A percentile compares a stretch with the other conserved stretches of the same genome.
Evolutionary conservation across 2,329 filamentous ascomycete species (phyloP).

Genomic region (Amphichorda felina): DNA sequence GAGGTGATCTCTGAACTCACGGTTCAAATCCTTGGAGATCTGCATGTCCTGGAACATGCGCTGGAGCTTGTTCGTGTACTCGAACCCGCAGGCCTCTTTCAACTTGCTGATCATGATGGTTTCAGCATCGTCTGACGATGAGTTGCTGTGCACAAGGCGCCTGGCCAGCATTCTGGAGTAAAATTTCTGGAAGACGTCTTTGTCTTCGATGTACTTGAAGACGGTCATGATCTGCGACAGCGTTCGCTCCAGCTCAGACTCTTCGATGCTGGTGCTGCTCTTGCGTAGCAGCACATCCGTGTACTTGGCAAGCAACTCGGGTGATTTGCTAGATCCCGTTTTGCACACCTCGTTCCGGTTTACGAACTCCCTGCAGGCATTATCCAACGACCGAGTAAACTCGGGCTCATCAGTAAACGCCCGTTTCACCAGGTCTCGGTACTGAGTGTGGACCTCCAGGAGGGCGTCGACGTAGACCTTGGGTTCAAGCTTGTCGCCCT

Average conservation of each 20-base stretch:
- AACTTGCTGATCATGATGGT: conserved; percentile 99
- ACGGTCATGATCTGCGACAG: conserved; percentile 95
- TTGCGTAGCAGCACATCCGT: conserved; percentile 88
- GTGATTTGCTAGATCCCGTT: conserved; percentile 83
- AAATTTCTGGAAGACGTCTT: conserved; percentile 99
- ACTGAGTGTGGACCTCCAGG: conserved; percentile 87
- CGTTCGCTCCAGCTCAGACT: conserved; percentile 82
- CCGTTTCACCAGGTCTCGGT: conserved; percentile 79
- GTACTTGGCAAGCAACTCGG: conserved; percentile 90
- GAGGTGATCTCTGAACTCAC: conserved; percentile 69
- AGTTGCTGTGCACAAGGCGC: conserved; percentile 87
- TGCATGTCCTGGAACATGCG: conserved; percentile 99
- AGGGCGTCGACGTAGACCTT: conserved; percentile 95
- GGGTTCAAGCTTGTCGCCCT: conserved; percentile 83
- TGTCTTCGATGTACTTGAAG: conserved; percentile 99
- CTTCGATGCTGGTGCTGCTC: conserved; percentile 83
- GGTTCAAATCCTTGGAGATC: conserved; percentile 94
- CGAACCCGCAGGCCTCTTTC: conserved; percentile 96
- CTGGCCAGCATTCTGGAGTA: conserved; percentile 95
- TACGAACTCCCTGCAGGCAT: conserved; percentile 95
- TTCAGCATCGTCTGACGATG: conserved; percentile 92
- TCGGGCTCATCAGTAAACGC: conserved; percentile 94
- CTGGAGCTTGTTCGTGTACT: conserved; percentile 98
- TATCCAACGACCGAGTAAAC: conserved; percentile 91
- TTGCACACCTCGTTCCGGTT: conserved; percentile 97